Evolutionary conservation across 2,329 filamentous ascomycete genomes (phyloP).

Genomic region (Hypomyces rosellus): DNA sequence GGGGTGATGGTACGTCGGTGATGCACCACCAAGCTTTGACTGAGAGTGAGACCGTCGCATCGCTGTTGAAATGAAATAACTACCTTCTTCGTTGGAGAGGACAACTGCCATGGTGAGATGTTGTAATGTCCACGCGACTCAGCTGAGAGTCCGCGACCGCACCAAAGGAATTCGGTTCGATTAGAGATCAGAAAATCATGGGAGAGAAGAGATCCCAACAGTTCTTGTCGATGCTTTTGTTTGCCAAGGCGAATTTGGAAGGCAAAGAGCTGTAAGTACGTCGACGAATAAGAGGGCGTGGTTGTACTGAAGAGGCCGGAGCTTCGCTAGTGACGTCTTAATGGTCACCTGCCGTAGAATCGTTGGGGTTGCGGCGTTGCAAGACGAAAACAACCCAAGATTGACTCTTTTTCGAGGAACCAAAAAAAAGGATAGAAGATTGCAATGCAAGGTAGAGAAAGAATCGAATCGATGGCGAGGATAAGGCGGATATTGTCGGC

Average conservation of each 20-base stretch:
- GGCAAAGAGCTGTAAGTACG: slow-evolving; percentile 3
- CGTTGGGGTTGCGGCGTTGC: not conserved
- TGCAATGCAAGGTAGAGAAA: not conserved
- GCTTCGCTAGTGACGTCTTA: slow-evolving; percentile 9
- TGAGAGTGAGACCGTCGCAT: slow-evolving; percentile 57
- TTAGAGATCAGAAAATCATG: slow-evolving; percentile 4
- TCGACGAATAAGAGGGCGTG: slow-evolving; percentile 9
- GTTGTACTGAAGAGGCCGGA: slow-evolving; percentile 6
- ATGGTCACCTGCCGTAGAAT: slow-evolving; percentile 8
- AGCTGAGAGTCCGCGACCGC: slow-evolving; percentile 1
- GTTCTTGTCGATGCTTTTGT: too few species aligned
- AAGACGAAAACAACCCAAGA: not conserved
- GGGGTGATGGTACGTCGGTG: slow-evolving; percentile 38
- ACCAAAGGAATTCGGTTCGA: not conserved
- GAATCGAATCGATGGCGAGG: not conserved
- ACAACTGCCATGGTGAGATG: slow-evolving; percentile 46
- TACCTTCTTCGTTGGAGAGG: slow-evolving; percentile 50
- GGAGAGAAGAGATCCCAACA: not conserved
- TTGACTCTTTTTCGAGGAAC: not conserved
- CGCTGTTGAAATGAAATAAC: slow-evolving; percentile 48
- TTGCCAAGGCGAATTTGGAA: too few species aligned
- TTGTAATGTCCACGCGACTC: slow-evolving; percentile 4
- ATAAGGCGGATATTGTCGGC: not conserved
- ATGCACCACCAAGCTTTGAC: slow-evolving; percentile 44
- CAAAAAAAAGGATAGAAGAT: not conserved